Conservation (phyloP, 2,329 filamentous ascomycete species). For the Ophiocordyceps unilateralis region DNA sequence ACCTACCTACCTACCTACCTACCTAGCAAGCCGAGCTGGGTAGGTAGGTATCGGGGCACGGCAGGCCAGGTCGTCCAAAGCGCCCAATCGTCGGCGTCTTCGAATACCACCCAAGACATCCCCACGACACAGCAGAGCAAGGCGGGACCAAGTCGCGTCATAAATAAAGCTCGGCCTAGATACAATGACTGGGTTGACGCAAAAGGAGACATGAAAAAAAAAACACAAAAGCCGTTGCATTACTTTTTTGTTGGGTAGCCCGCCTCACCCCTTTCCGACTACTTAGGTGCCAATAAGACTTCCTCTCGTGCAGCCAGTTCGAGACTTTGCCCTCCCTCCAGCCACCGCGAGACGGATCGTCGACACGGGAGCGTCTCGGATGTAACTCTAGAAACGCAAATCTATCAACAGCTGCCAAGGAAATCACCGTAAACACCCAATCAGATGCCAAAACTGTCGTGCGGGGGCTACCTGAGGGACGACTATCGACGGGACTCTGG, state of each 20-base stretch:
- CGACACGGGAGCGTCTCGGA: slow-evolving; percentile 8
- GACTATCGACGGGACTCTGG: slow-evolving; percentile 6
- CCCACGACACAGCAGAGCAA: neutral
- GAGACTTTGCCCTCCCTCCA: slow-evolving; percentile 10
- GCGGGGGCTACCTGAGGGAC: slow-evolving; percentile 7
- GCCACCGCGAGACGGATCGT: slow-evolving; percentile 13
- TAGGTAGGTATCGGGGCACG: too few relatives aligned
- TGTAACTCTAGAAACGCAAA: slow-evolving; percentile 20
- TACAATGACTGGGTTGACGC: slow-evolving; percentile 14
- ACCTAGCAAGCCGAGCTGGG: too few relatives aligned
- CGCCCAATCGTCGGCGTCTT: too few relatives aligned
- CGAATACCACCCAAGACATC: too few relatives aligned
- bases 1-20: too few relatives aligned
- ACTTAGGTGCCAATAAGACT: slow-evolving; percentile 17
- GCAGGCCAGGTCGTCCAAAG: too few relatives aligned
- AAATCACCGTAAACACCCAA: slow-evolving; percentile 13
- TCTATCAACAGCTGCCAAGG: slow-evolving; percentile 22
- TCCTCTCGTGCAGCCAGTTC: slow-evolving; percentile 17
- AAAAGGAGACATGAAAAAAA: slow-evolving; percentile 15
- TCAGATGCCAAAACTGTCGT: slow-evolving; percentile 12
- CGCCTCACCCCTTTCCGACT: slow-evolving; percentile 17
- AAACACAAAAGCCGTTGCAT: slow-evolving; percentile 17
- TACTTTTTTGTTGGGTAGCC: slow-evolving; percentile 21
- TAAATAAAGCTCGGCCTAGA: slow-evolving; percentile 18
- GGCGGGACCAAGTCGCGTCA: slow-evolving; percentile 2